Evolutionary conservation across 129 eudicot species (phyloP), one percentile per base, ranked within the genome.

Genomic region (Escallonia rubra): DNA sequence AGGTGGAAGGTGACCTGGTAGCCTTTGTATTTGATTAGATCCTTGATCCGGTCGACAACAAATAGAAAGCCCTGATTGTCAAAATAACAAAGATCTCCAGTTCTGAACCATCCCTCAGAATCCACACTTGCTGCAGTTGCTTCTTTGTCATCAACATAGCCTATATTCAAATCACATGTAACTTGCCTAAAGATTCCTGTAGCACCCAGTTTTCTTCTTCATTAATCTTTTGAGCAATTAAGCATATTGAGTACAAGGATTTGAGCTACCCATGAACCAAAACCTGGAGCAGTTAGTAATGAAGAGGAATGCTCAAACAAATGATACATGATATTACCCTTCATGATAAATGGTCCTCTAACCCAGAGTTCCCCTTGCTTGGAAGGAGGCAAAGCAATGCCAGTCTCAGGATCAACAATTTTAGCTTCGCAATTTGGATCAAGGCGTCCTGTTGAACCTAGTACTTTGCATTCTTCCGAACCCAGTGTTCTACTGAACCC

Each of bases 321-420:
- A 23, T 23, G 34, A 1, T 23, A 23, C 34, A 23, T 23, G 34
- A 23, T 57, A n/a, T 52, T 72, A 84, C 95, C 95, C 79, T 84
- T 66, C 95, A 84, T 84, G 34, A 84, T 38, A 23, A 13, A 57
- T n/a, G 95, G 86, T 38, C 95, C 88, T 82, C 78, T 74, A 23
- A 87, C 68, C 95, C 86, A 87, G 49, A 84, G 86, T 67, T 87
- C 95, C 66, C 95, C 95, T 54, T 59, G 80, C 74, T 72, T 67
- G 58, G 66, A 66, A 51, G 95, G 90, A 58, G 88, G 86, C 80
- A 87, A 72, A 47, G 50, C 46, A 55, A 61, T 50, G 34, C 86
- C 95, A 2, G 80, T 77, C 51, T 61, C 14, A 9, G 83, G 80
- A 80, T 87, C 95, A 43, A 87, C 84, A 41, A 87, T 82, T 69